Conservation (phyloP, 495 filamentous ascomycete species). For the Daldinia loculata region DNA sequence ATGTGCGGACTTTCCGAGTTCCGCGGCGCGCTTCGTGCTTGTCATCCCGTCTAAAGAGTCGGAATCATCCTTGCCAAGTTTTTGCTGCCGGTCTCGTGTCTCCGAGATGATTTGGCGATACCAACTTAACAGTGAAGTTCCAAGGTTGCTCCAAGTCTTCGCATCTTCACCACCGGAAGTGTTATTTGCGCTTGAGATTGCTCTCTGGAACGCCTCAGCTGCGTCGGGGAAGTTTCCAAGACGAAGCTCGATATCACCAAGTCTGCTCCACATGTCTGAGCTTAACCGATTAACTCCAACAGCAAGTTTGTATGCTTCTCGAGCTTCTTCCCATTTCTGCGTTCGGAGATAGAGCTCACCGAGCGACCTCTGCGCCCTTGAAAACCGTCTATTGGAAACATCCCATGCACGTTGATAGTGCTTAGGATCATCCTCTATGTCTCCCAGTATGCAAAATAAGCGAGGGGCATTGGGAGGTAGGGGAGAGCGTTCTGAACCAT, state of each 20-base stretch:
- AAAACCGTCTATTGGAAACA: constrained; percentile 79
- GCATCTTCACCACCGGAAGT: constrained; percentile 87
- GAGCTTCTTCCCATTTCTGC: constrained; percentile 72
- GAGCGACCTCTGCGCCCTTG: constrained; percentile 86
- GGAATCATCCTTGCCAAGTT: constrained; percentile 34
- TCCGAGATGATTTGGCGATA: constrained; percentile 55
- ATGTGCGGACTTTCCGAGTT: constrained; percentile 46
- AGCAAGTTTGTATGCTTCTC: constrained; percentile 78
- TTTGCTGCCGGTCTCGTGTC: constrained; percentile 43
- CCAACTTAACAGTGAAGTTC: constrained; percentile 71
- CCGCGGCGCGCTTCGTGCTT: constrained; percentile 35
- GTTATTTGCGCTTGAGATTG: constrained; percentile 61
- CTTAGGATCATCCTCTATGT: constrained; percentile 75
- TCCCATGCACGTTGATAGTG: constrained; percentile 91
- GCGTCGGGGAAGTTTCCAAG: constrained; percentile 80
- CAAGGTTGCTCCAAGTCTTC: constrained; percentile 94
- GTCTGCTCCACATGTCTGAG: constrained; percentile 82
- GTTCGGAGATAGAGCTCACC: constrained; percentile 76
- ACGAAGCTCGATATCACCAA: constrained; percentile 87
- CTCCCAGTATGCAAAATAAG: constrained; percentile 92
- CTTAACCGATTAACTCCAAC: constrained; percentile 82
- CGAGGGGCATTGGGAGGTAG: constrained; percentile 85
- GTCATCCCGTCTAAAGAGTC: constrained; percentile 40
- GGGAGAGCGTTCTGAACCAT: constrained; percentile 69
- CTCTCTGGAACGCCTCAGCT: constrained; percentile 81